A percentile compares a stretch with the other conserved stretches of the same genome.
Evolutionary conservation across 352 stramenopile genomes (phyloP).

Genomic region (Elongisporangium anandrum): DNA sequence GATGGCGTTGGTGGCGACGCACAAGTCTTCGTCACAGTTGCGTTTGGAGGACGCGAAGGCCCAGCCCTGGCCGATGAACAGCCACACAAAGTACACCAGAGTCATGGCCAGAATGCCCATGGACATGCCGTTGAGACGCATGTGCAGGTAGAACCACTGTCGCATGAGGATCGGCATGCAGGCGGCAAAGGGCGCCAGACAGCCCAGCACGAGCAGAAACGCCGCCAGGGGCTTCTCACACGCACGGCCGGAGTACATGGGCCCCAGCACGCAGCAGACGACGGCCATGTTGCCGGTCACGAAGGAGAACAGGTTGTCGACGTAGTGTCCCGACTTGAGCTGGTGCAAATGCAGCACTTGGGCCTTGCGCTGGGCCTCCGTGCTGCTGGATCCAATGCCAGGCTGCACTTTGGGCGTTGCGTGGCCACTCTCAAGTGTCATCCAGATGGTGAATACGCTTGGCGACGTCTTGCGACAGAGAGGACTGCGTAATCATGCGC

Average conservation of each 20-base stretch:
- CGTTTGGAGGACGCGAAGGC: constrained; percentile 24
- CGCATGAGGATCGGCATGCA: constrained; percentile 26
- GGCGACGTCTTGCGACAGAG: background rate
- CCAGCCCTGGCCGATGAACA: constrained; percentile 27
- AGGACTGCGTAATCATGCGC: too few relatives aligned
- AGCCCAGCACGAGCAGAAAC: constrained; percentile 24
- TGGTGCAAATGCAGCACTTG: constrained; percentile 9
- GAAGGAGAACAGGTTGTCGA: constrained; percentile 35
- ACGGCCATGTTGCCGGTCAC: constrained; percentile 30
- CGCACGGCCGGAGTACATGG: constrained; percentile 13
- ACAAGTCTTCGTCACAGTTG: constrained; percentile 30
- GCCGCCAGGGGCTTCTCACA: constrained; percentile 26
- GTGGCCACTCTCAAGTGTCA: background rate
- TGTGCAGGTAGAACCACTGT: constrained; percentile 38
- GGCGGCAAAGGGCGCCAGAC: constrained; percentile 24
- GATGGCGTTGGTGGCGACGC: constrained; percentile 20
- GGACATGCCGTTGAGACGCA: constrained; percentile 18
- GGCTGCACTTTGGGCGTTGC: background rate
- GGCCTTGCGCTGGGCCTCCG: constrained; percentile 1
- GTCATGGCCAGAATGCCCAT: constrained; percentile 11
- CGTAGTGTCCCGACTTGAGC: constrained; percentile 16
- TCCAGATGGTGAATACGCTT: background rate
- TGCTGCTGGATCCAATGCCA: background rate
- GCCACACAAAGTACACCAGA: constrained; percentile 20
- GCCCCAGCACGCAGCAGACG: constrained; percentile 22